phyloP scores from a whole-genome alignment of 2,329 filamentous ascomycete species.

The Xylaria digitata region DNA sequence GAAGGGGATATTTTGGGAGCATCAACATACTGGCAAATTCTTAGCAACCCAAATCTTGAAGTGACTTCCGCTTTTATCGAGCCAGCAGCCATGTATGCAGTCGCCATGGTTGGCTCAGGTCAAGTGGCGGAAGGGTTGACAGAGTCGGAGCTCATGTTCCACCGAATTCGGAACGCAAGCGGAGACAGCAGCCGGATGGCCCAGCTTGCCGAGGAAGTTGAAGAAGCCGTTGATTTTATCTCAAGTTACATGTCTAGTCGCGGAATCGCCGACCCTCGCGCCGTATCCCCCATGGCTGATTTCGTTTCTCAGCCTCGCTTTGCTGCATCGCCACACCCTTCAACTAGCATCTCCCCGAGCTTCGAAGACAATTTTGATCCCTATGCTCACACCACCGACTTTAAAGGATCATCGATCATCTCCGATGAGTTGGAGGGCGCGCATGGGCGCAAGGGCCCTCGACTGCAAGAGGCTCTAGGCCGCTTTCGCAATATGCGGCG shows the following conservation, averaged over 20 bases:
- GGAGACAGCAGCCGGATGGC: conserved; percentile 61
- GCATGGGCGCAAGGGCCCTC: conserved; percentile 76
- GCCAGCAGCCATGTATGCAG: conserved; percentile 88
- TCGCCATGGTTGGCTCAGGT: conserved; percentile 87
- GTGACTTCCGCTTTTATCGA: conserved; percentile 78
- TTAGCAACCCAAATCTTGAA: conserved; percentile 71
- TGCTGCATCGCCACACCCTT: conserved; percentile 62
- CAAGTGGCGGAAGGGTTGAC: conserved; percentile 83
- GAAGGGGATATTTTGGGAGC: conserved; percentile 82
- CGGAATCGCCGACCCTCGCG: conserved; percentile 66
- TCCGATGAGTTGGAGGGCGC: conserved; percentile 88
- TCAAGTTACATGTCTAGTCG: conserved; percentile 68
- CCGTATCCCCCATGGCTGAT: conserved; percentile 59
- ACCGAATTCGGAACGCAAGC: conserved; percentile 76
- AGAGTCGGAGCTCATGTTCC: conserved; percentile 87
- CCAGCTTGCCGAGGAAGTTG: conserved; percentile 80
- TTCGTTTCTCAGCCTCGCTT: conserved; percentile 59
- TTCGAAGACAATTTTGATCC: conserved; percentile 90
- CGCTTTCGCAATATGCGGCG: conserved; percentile 95
- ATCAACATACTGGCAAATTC: conserved; percentile 81
- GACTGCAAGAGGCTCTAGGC: conserved; percentile 81
- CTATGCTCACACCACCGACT: conserved; percentile 89
- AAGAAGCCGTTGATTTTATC: conserved; percentile 82
- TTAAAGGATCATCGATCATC: conserved; percentile 91
- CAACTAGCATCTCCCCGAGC: conserved; percentile 67